Evolutionary conservation across 768 basidiomycete genomes (phyloP).

Genomic region (Podaxis sp.): DNA sequence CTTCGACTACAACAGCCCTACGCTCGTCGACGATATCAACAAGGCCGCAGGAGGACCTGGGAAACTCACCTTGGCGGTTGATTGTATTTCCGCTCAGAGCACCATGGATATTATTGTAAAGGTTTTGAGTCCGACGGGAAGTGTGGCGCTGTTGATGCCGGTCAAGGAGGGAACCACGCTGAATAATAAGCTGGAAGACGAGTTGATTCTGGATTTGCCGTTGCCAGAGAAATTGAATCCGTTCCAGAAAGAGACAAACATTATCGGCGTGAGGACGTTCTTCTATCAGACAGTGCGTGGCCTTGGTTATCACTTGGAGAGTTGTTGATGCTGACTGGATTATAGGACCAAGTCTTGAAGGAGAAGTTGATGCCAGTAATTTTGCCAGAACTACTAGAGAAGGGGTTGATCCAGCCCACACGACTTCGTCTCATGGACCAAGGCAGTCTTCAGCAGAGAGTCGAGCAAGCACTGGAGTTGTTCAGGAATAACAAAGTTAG

Average conservation of each 20-base stretch:
- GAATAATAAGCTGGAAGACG: conserved; percentile 26
- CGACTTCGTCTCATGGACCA: conserved; percentile 39
- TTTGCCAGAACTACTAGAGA: conserved; percentile 39
- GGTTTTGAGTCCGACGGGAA: conserved; percentile 37
- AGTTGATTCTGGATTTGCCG: conserved; percentile 29
- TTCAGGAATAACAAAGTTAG: conserved; percentile 47
- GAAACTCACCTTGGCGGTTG: conserved; percentile 34
- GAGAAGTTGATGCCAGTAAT: conserved; percentile 47
- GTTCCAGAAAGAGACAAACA: conserved; percentile 34
- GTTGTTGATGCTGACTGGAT: neutral
- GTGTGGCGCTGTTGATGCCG: conserved; percentile 44
- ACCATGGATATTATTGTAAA: conserved; percentile 37
- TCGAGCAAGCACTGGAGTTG: conserved; percentile 41
- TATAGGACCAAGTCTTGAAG: conserved; percentile 40
- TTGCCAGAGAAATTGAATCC: conserved; percentile 35
- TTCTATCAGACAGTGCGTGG: conserved; percentile 36
- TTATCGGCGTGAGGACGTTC: conserved; percentile 42
- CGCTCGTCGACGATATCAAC: conserved; percentile 34
- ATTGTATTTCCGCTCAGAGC: conserved; percentile 37
- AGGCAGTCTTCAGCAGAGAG: conserved; percentile 42
- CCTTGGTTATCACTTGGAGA: neutral
- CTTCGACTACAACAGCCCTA: conserved; percentile 40
- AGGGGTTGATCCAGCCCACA: conserved; percentile 41
- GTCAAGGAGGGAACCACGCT: conserved; percentile 44
- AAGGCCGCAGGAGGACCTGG: conserved; percentile 32